Percentiles rank a stretch among this genome's conserved stretches.
These are phyloP conservation scores for Clavispora fructus DNA, from an alignment of 805 yeast species.

Conservation along the genomic window DNA sequence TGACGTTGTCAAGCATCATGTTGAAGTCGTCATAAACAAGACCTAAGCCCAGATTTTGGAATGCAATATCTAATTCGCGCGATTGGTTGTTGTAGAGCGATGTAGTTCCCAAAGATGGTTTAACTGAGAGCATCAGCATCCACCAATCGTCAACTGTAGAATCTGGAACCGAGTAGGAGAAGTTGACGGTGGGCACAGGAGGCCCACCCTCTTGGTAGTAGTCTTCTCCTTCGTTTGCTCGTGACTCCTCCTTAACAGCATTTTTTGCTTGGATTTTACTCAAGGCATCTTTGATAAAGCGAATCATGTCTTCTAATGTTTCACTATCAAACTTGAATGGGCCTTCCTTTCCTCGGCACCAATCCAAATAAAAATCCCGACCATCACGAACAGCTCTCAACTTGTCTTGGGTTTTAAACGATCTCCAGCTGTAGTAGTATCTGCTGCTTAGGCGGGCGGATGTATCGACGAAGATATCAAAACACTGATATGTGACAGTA, in stretches of 20 bases:
- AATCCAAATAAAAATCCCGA: conserved; percentile 10
- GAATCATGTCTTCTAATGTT: conserved; percentile 1
- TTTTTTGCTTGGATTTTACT: neutral
- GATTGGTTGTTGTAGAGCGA: conserved; percentile 4
- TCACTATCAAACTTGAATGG: conserved; percentile 8
- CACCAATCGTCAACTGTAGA: conserved; percentile 8
- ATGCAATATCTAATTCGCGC: conserved; percentile 2
- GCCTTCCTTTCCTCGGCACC: conserved; percentile 13
- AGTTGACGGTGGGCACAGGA: neutral
- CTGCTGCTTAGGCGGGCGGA: conserved; percentile 11
- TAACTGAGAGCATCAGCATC: conserved; percentile 12
- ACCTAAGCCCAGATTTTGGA: neutral
- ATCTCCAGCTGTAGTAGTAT: conserved; percentile 17
- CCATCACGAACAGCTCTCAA: conserved; percentile 8
- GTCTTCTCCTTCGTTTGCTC: neutral
- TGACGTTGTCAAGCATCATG: neutral
- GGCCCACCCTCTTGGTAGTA: neutral
- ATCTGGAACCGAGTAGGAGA: neutral
- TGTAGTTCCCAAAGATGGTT: conserved; percentile 9
- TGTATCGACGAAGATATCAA: conserved; percentile 5
- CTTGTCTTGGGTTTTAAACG: conserved; percentile 11
- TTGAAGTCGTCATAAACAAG: neutral
- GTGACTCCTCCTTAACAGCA: neutral
- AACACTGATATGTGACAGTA: conserved; percentile 9
- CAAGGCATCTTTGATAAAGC: neutral